These are phyloP conservation scores for Friedmanniomyces endolithicus DNA, from an alignment of 495 filamentous ascomycete genomes.

Conservation along the genomic window DNA sequence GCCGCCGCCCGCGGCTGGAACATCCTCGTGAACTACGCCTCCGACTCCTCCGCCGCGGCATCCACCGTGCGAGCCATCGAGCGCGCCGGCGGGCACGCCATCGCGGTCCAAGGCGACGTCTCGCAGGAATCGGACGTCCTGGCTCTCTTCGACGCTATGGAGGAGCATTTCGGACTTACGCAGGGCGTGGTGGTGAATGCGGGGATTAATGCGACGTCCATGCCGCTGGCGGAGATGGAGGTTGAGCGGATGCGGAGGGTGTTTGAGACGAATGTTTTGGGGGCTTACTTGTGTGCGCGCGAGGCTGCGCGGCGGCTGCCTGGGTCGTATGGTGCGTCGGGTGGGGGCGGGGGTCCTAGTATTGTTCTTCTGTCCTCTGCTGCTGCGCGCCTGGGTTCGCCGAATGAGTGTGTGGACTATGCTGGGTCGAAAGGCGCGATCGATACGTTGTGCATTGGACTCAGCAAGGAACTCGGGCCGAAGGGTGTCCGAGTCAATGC, in stretches of 20 bases:
- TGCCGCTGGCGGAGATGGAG: conserved; percentile 7
- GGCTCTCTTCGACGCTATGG: conserved; percentile 5
- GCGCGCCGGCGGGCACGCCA: conserved; percentile 7
- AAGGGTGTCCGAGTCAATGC: conserved; percentile 8
- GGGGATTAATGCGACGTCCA: conserved; percentile 4
- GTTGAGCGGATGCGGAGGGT: conserved; percentile 2
- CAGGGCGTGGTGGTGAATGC: conserved; percentile 15
- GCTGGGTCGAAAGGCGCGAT: conserved; percentile 16
- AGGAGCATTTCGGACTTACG: conserved; percentile 4
- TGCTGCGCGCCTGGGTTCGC: conserved; percentile 6
- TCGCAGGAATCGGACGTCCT: conserved; percentile 7
- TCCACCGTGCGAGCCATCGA: conserved; percentile 2
- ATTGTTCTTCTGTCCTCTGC: conserved; percentile 14
- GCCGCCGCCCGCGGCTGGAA: conserved; percentile 9
- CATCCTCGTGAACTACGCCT: conserved; percentile 12
- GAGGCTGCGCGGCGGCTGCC: background rate
- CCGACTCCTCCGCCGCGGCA: conserved; percentile 3
- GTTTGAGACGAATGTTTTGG: conserved; percentile 16
- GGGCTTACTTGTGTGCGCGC: conserved; percentile 11
- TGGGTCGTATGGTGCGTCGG: background rate
- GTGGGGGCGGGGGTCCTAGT: background rate
- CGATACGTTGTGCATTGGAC: conserved; percentile 6
- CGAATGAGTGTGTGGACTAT: conserved; percentile 15
- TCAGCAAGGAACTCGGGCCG: conserved; percentile 13
- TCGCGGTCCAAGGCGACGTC: conserved; percentile 8